Evolutionary conservation across 116 monocot species (phyloP), one percentile per base, ranked within the genome.

Genomic region (Papilionanthe hybrid): DNA sequence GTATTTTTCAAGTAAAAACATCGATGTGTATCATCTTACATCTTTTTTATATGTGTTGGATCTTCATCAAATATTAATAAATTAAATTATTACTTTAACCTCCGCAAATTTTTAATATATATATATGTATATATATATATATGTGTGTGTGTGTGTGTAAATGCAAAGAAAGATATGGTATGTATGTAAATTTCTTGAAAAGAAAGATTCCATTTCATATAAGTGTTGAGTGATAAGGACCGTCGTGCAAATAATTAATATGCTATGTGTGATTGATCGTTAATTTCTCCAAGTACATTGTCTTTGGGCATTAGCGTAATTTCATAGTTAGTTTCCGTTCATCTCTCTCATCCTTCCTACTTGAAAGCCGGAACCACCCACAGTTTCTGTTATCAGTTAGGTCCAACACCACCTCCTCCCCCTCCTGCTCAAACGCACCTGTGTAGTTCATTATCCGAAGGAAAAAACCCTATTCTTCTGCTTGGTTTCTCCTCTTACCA

Each of bases 221-320:
- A 50, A 37, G 37, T 37, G 37, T 37, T 6, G 42, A 41, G 32
- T 71, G 71, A 71, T 18, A 71, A 71, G 41, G 71, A 7, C 32
- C 15, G 17, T 71, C 41, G 5, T 71, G 71, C 71, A 71, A 71
- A 37, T 18, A 41, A 32, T 0, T 5, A 5, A 71, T 71, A 41
- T 29, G 37, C 2, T 71, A 6, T 71, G 3, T 32, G 28, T 41
- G 65, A 8, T 27, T 65, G 7, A 5, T 65, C 7, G 6, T 9
- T 6, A 1, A 7, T 23, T 27, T 25, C 25, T 10, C 22, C 0
- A 65, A 65, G 22, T 65, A 65, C 27, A 25, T 67, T 10, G 37
- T 17, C 5, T 73, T 7, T 42, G 73, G 73, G 73, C 44, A 73
- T 44, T 73, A 19, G 19, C 44, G 73, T 73, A 73, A 73, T 73